Base-by-base conservation (phyloP, 2,329 filamentous ascomycete genomes). In the Calcarisporium arbuscula region DNA sequence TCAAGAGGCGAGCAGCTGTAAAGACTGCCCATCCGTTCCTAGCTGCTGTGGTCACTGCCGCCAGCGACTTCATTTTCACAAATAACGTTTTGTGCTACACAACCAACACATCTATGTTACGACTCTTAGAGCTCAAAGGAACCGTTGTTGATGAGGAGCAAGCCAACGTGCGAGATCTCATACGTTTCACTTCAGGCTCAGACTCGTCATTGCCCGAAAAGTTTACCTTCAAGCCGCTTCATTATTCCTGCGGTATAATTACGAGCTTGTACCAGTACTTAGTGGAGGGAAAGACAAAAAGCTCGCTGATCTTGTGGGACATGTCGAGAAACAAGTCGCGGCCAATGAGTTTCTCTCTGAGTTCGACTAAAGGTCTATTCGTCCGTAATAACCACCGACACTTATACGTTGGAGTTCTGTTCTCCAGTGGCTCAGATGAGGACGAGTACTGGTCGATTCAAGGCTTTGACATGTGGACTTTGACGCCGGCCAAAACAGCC, bases 331-430 rank as follows among this genome's bases (percentile, higher is more conserved):
- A 36, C 53, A 68, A 45, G 49, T 34, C 49, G 51, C 5, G 41
- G 77, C 12, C 47, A 74, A 3, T 54, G 68, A 10, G 55, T 52
- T 11, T 52, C 52, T 20, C 57, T 30, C 54, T 78, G 26, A 49
- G 60, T 12, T 69, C 68, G 18, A 64, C 62, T 3, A 59, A 65
- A 19, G 77, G 72, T 40, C 57, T 87, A 2, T 85, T 87, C 52
- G 80, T 82, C 4, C 72, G 82, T 8, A 82, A 85, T 41, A 75
- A 77, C 39, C 47, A 54, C 2, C 49, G 66, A 2, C 78, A 74
- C 51, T 62, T 88, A 4, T 82, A 80, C 48, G 82, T 75, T 45
- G 83, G 81, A 5, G 80, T 77, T 0, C 74, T 79, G 52, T 77
- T 72, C 0, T 67, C 68, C 6, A 50, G 61, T 4, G 69, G 66